Evolutionary conservation across 169 alveolate genomes (phyloP).

Genomic region (Eimeria zaria): DNA sequence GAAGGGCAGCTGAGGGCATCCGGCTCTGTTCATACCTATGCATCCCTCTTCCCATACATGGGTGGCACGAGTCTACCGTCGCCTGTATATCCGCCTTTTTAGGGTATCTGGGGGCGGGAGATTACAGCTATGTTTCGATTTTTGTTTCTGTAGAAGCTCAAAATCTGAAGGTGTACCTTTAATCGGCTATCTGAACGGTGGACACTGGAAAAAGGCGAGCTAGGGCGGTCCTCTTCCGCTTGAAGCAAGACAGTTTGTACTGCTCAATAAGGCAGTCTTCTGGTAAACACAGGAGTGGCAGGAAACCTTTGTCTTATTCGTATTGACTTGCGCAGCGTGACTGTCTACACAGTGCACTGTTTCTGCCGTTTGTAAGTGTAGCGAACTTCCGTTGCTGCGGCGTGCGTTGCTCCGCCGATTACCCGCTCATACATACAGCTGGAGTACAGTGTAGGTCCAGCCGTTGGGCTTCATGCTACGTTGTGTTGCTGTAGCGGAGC

Average conservation of each 20-base stretch:
- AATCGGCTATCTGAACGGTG: background rate
- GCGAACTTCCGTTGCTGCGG: background rate
- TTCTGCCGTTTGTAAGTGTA: background rate
- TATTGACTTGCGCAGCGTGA: background rate
- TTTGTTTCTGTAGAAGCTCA: background rate
- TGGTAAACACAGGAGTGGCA: background rate
- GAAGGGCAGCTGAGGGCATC: conserved; percentile 7
- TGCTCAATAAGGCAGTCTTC: background rate
- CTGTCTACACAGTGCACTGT: background rate
- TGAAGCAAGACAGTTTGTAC: background rate
- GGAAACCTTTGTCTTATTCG: background rate
- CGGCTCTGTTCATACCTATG: background rate
- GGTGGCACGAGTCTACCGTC: background rate
- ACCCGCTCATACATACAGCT: background rate
- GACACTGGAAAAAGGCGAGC: background rate
- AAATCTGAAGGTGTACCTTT: background rate
- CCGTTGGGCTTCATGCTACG: background rate
- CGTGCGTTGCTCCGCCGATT: background rate
- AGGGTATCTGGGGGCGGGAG: background rate
- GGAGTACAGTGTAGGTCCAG: background rate
- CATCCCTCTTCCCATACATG: background rate
- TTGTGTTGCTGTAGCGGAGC: background rate
- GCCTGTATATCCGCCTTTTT: background rate
- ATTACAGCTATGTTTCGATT: background rate
- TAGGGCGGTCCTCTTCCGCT: background rate